Conservation (phyloP, 1,284 basidiomycete genomes). For the Acaromyces ingoldii region DNA sequence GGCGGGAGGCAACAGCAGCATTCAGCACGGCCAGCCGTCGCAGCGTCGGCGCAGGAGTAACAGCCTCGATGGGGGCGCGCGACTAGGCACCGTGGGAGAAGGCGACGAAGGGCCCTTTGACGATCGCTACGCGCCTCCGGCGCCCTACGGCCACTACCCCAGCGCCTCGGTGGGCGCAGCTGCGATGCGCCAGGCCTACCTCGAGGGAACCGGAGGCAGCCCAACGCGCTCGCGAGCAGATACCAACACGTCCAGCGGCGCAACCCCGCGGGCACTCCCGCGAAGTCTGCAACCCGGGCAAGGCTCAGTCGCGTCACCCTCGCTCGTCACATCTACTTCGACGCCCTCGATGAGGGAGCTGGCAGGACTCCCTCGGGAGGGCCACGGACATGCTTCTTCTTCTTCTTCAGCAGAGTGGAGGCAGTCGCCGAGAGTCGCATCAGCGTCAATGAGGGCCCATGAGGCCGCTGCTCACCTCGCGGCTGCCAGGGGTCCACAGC, state of each 20-base stretch:
- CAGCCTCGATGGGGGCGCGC: slow-evolving; percentile 2
- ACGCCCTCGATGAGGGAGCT: too few relatives aligned
- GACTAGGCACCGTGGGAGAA: slow-evolving; percentile 14
- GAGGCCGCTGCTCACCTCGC: neutral
- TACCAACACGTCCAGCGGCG: slow-evolving; percentile 1
- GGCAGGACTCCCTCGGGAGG: too few relatives aligned
- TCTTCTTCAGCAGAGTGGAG: slow-evolving; percentile 1
- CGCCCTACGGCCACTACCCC: slow-evolving; percentile 22
- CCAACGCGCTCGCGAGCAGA: neutral
- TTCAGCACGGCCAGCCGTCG: neutral
- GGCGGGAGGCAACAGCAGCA: slow-evolving; percentile 13
- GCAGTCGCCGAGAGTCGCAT: slow-evolving; percentile 4
- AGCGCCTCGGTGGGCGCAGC: slow-evolving; percentile 24
- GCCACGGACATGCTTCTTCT: too few relatives aligned
- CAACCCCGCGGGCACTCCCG: slow-evolving; percentile 10
- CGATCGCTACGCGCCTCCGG: too few relatives aligned
- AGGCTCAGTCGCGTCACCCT: slow-evolving; percentile 11
- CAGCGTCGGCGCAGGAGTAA: neutral
- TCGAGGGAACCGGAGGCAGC: neutral
- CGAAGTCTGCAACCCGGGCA: slow-evolving; percentile 14
- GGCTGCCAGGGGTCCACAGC: neutral
- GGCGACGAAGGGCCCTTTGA: neutral
- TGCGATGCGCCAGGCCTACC: slow-evolving; percentile 13
- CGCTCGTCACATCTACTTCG: slow-evolving; percentile 12
- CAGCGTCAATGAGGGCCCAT: neutral